A percentile compares a stretch with the other conserved stretches of the same genome.
Evolutionary conservation across 2,329 filamentous ascomycete species (phyloP).

Genomic region (Botrytis paeoniae): DNA sequence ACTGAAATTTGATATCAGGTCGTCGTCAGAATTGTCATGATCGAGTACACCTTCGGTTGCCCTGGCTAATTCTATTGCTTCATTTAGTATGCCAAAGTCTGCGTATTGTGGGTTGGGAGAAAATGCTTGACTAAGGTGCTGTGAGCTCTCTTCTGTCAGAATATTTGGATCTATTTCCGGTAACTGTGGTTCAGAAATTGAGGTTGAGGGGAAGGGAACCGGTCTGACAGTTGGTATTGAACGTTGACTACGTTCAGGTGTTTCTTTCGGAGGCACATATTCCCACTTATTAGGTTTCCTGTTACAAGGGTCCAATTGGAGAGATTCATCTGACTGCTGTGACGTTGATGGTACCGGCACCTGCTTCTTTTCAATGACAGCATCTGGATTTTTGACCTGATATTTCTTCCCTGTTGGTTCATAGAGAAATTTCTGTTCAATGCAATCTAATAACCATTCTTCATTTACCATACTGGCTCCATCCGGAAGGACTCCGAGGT

Average conservation of each 20-base stretch:
- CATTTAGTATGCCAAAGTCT: not conserved
- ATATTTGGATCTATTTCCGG: not conserved
- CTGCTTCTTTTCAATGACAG: conserved; percentile 7
- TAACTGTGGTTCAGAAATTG: not conserved
- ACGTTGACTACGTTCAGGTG: conserved; percentile 39
- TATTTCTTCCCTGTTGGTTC: conserved; percentile 60
- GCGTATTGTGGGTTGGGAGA: not conserved
- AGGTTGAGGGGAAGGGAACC: not conserved
- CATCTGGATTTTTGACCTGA: conserved; percentile 40
- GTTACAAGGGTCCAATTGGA: conserved; percentile 50
- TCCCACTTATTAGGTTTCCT: conserved; percentile 39
- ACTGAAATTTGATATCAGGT: conserved; percentile 1
- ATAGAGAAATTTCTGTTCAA: conserved; percentile 55
- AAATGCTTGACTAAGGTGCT: not conserved
- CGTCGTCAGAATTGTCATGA: conserved; percentile 5
- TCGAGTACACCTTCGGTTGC: conserved; percentile 9
- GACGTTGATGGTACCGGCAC: not conserved
- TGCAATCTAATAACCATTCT: conserved; percentile 66
- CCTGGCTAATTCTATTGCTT: not conserved
- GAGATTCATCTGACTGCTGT: conserved; percentile 31
- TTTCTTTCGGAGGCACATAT: conserved; percentile 41
- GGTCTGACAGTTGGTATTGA: not conserved
- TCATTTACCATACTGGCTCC: conserved; percentile 62
- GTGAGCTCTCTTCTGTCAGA: not conserved
- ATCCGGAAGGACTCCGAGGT: conserved; percentile 45